phyloP scores from a whole-genome alignment of 495 filamentous ascomycete species.

The Tuber microsphaerosporum region DNA sequence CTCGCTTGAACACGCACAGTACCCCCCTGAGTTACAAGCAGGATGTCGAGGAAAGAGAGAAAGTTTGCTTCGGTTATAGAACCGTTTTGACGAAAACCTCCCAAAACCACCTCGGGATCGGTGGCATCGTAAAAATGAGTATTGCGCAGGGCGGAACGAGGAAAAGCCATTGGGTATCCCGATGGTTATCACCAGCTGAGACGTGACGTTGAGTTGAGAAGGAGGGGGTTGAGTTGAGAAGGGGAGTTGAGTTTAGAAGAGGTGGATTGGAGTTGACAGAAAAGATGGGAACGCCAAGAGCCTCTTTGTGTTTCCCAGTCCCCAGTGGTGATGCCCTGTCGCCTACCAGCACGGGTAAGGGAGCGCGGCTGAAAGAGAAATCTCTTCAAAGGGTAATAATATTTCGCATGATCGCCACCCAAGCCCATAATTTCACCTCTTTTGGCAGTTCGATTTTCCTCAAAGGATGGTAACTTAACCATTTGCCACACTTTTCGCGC shows the following conservation, averaged over 20 bases:
- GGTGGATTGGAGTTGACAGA: not conserved
- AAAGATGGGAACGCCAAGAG: not conserved
- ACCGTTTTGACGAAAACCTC: constrained; percentile 32
- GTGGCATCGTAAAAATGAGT: constrained; percentile 31
- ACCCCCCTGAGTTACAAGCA: constrained; percentile 19
- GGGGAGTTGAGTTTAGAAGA: not conserved
- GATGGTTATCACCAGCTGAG: not conserved
- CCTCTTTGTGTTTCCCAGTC: not conserved
- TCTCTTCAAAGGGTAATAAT: no score
- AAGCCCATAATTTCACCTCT: no score
- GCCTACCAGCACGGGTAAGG: no score
- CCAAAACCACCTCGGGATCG: constrained; percentile 28
- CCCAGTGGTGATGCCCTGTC: not conserved
- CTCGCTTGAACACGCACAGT: constrained; percentile 27
- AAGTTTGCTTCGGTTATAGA: constrained; percentile 37
- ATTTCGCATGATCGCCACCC: no score
- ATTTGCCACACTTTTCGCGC: no score
- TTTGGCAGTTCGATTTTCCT: no score
- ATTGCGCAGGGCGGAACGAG: constrained; percentile 25
- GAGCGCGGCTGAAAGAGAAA: no score
- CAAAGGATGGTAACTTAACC: no score
- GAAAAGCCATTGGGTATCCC: constrained; percentile 11
- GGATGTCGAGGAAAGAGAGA: constrained; percentile 36
- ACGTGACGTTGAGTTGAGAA: not conserved
- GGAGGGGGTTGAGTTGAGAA: not conserved